phyloP scores from a whole-genome alignment of 2,329 filamentous ascomycete genomes.

The Podosphaera xanthii region DNA sequence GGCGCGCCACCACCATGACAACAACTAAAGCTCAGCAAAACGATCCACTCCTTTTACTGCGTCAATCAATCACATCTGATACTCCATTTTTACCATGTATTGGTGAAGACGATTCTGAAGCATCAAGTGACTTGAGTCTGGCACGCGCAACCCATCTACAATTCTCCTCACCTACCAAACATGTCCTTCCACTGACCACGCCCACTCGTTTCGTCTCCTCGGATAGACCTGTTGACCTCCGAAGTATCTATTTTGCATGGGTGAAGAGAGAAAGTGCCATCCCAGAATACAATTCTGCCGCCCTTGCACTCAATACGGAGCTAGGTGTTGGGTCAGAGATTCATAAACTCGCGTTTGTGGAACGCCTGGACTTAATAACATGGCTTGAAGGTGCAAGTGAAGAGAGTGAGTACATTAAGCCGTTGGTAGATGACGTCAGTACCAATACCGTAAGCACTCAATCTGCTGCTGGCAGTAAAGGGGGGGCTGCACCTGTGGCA shows the following conservation, averaged over 20 bases:
- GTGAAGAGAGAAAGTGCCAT: constrained; percentile 76
- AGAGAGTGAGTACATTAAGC: constrained; percentile 82
- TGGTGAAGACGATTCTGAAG: constrained; percentile 37
- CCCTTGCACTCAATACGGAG: constrained; percentile 59
- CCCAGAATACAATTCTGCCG: constrained; percentile 73
- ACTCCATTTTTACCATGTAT: constrained; percentile 51
- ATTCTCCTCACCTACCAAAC: constrained; percentile 38
- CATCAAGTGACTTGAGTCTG: constrained; percentile 33
- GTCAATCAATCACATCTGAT: constrained; percentile 54
- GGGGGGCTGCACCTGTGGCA: constrained; percentile 14
- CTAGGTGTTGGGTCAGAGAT: constrained; percentile 41
- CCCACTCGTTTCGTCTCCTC: constrained; percentile 76
- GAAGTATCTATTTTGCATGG: constrained; percentile 93
- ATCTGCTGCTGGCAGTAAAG: constrained; percentile 23
- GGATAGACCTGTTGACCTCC: constrained; percentile 54
- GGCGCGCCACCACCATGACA: constrained; percentile 25
- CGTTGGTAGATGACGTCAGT: constrained; percentile 40
- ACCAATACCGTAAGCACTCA: constrained; percentile 22
- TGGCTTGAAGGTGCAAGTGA: constrained; percentile 82
- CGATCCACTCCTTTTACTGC: constrained; percentile 66
- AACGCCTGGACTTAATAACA: constrained; percentile 73
- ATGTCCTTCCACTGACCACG: constrained; percentile 43
- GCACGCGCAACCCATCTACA: constrained; percentile 57
- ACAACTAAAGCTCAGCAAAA: constrained; percentile 26
- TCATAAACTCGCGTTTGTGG: constrained; percentile 75